phyloP scores from a whole-genome alignment of 495 filamentous ascomycete species.

The Friedmanniomyces simplex region DNA sequence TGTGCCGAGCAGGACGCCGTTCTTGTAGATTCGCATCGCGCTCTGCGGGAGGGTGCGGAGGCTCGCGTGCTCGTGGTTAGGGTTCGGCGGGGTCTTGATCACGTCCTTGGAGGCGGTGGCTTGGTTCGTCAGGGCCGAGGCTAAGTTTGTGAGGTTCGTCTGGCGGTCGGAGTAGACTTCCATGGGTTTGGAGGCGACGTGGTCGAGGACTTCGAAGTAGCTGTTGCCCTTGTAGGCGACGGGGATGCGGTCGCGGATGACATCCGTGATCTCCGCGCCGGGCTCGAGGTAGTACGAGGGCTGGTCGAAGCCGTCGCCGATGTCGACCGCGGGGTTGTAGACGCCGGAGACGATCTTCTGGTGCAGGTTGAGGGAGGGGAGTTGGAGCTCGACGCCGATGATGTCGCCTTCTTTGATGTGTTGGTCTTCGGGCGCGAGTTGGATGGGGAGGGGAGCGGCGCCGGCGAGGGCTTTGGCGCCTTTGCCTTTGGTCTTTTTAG shows the following conservation, averaged over 20 bases:
- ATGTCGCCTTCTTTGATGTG: slow-evolving; percentile 72
- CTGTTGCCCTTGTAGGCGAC: slow-evolving; percentile 87
- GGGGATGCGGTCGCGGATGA: slow-evolving; percentile 87
- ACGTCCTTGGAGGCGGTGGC: slow-evolving; percentile 37
- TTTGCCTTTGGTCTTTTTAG: slow-evolving; percentile 30
- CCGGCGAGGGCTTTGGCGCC: slow-evolving; percentile 46
- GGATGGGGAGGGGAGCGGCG: slow-evolving; percentile 24
- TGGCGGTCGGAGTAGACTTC: slow-evolving; percentile 75
- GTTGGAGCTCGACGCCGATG: slow-evolving; percentile 83
- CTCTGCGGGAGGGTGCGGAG: slow-evolving; percentile 79
- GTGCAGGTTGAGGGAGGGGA: slow-evolving; percentile 76
- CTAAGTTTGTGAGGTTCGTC: slow-evolving; percentile 38
- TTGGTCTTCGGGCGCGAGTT: slow-evolving; percentile 26
- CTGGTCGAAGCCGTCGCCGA: slow-evolving; percentile 46
- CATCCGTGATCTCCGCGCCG: slow-evolving; percentile 44
- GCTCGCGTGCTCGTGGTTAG: slow-evolving; percentile 60
- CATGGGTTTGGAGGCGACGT: slow-evolving; percentile 76
- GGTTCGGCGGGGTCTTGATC: slow-evolving; percentile 44
- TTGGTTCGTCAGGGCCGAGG: slow-evolving; percentile 25
- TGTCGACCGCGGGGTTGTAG: slow-evolving; percentile 74
- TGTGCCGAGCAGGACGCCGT: slow-evolving; percentile 74
- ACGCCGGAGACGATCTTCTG: slow-evolving; percentile 76
- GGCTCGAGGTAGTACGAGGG: slow-evolving; percentile 25
- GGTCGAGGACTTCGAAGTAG: slow-evolving; percentile 93
- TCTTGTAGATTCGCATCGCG: slow-evolving; percentile 81